phyloP scores from a whole-genome alignment of 2,329 filamentous ascomycete genomes.

The Aspergillus fischeri region DNA sequence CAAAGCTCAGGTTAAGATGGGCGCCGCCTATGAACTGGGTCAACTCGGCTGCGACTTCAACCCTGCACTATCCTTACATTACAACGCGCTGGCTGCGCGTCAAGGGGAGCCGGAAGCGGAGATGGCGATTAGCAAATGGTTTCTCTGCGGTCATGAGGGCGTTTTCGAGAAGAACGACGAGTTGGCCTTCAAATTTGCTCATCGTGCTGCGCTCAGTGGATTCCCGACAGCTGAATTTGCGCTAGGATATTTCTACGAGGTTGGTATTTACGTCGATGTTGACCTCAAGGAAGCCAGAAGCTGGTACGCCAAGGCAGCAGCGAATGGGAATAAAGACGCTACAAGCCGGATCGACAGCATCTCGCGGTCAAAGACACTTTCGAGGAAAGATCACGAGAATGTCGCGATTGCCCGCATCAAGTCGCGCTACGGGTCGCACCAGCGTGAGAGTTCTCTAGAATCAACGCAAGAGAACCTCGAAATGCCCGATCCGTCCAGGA shows the following conservation, averaged over 20 bases:
- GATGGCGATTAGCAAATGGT: conserved; percentile 97
- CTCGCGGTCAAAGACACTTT: conserved; percentile 74
- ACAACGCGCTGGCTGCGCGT: conserved; percentile 86
- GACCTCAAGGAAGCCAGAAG: conserved; percentile 74
- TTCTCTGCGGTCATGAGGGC: conserved; percentile 88
- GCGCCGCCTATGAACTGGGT: conserved; percentile 89
- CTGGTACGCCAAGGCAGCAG: conserved; percentile 88
- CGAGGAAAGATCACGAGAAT: conserved; percentile 87
- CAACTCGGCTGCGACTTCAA: conserved; percentile 93
- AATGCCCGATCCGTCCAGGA: conserved; percentile 47
- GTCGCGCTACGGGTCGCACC: conserved; percentile 67
- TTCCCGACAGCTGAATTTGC: conserved; percentile 92
- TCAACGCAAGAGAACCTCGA: conserved; percentile 41
- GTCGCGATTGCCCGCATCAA: conserved; percentile 86
- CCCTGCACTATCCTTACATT: conserved; percentile 86
- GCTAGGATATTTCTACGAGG: conserved; percentile 95
- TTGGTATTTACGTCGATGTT: conserved; percentile 85
- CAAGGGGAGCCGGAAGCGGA: conserved; percentile 93
- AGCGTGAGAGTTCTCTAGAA: conserved; percentile 36
- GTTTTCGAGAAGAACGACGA: conserved; percentile 95
- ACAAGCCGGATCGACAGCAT: conserved; percentile 77
- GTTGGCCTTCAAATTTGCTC: conserved; percentile 84
- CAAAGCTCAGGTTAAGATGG: conserved; percentile 97
- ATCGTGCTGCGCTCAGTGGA: conserved; percentile 75
- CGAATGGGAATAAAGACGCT: conserved; percentile 90